These are phyloP conservation scores for Russula foetens DNA, from an alignment of 768 basidiomycete genomes.

Conservation along the genomic window DNA sequence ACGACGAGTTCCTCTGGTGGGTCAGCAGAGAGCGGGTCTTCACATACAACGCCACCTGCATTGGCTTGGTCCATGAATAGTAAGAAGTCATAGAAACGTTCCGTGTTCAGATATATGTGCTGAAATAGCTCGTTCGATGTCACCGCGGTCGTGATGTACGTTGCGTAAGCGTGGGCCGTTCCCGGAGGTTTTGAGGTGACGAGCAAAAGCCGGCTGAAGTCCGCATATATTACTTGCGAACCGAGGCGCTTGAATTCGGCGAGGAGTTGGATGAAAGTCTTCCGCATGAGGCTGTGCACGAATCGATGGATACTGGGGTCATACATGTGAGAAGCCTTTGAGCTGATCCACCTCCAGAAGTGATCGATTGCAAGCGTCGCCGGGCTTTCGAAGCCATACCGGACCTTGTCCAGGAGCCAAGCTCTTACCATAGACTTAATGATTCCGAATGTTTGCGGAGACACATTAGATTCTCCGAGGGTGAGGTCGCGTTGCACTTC, in stretches of 20 bases:
- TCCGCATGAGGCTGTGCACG: slow-evolving; percentile 92
- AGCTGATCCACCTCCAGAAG: slow-evolving; percentile 97
- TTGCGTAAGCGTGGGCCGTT: slow-evolving; percentile 91
- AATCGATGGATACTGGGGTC: slow-evolving; percentile 92
- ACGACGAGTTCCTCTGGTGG: slow-evolving; percentile 60
- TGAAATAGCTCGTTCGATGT: slow-evolving; percentile 94
- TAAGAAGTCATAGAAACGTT: slow-evolving; percentile 88
- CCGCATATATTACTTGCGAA: slow-evolving; percentile 87
- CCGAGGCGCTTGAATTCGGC: slow-evolving; percentile 96
- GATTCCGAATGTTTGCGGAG: slow-evolving; percentile 76
- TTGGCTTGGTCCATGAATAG: slow-evolving; percentile 96
- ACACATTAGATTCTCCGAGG: slow-evolving; percentile 84
- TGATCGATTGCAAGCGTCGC: slow-evolving; percentile 76
- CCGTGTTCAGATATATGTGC: slow-evolving; percentile 79
- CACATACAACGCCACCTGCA: slow-evolving; percentile 81
- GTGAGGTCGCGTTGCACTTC: slow-evolving; percentile 61
- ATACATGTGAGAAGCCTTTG: slow-evolving; percentile 76
- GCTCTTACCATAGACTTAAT: slow-evolving; percentile 82
- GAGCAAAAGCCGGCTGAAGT: slow-evolving; percentile 84
- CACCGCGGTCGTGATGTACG: slow-evolving; percentile 89
- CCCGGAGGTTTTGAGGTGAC: slow-evolving; percentile 95
- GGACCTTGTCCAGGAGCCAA: slow-evolving; percentile 86
- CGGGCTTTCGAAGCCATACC: slow-evolving; percentile 53
- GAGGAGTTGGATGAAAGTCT: slow-evolving; percentile 93
- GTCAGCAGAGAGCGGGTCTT: slow-evolving; percentile 63